These are phyloP conservation scores for Naganishia liquefaciens DNA, from an alignment of 1,284 basidiomycete genomes.

Conservation along the genomic window DNA sequence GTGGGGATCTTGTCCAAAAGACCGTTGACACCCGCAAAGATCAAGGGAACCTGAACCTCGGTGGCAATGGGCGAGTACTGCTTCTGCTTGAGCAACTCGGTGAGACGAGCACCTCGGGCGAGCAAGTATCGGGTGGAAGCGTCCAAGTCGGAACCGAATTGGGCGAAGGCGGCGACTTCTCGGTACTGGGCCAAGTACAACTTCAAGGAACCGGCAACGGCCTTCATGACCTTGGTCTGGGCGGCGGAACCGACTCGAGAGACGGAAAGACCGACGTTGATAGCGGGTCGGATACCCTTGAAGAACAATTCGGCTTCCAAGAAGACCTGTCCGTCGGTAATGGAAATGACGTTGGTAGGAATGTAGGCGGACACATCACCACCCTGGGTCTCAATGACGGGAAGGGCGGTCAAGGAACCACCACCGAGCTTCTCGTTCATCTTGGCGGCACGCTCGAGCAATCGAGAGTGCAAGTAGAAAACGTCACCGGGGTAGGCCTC, in stretches of 20 bases:
- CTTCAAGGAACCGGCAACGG: slow-evolving; percentile 99
- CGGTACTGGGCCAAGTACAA: slow-evolving; percentile 99
- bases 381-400: slow-evolving; percentile 99
- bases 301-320: slow-evolving; percentile 99
- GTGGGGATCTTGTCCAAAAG: slow-evolving; percentile 90
- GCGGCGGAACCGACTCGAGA: slow-evolving; percentile 99
- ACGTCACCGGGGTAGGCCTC: slow-evolving; percentile 97
- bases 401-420: slow-evolving; percentile 96
- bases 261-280: slow-evolving; percentile 99
- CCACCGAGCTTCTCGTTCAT: slow-evolving; percentile 98
- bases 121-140: slow-evolving; percentile 97
- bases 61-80: slow-evolving; percentile 80
- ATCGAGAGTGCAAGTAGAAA: slow-evolving; percentile 99
- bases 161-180: slow-evolving; percentile 87
- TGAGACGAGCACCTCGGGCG: slow-evolving; percentile 94
- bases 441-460: slow-evolving; percentile 99
- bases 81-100: slow-evolving; percentile 98
- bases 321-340: slow-evolving; percentile 98
- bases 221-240: slow-evolving; percentile 99
- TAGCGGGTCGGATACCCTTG: slow-evolving; percentile 98
- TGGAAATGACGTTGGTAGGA: slow-evolving; percentile 81
- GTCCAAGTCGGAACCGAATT: slow-evolving; percentile 99
- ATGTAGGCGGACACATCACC: slow-evolving; percentile 99
- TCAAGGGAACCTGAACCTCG: slow-evolving; percentile 96
- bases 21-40: slow-evolving; percentile 99